Evolutionary conservation across 768 basidiomycete genomes (phyloP).

Genomic region (Crucibulum laeve): DNA sequence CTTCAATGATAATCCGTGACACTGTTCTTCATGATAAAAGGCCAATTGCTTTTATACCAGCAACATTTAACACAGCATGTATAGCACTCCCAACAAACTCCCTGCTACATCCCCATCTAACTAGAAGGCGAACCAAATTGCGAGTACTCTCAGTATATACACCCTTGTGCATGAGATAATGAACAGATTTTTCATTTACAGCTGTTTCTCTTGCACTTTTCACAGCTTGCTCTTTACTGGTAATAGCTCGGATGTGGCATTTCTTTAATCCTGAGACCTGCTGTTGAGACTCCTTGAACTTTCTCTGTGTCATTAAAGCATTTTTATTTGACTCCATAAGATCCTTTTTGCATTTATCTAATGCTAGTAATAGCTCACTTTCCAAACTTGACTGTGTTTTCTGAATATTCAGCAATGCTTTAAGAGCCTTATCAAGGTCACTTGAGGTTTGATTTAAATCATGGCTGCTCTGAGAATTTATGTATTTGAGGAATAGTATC

Average conservation of each 20-base stretch:
- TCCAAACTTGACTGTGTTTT: no score
- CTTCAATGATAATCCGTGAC: conserved; percentile 9
- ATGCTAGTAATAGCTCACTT: background rate
- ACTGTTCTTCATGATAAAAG: conserved; percentile 8
- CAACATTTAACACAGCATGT: conserved; percentile 5
- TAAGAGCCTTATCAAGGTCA: no score
- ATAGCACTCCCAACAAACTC: conserved; percentile 6
- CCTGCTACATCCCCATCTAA: conserved; percentile 7
- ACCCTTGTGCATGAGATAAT: conserved; percentile 5
- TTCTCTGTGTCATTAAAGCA: background rate
- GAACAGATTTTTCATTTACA: conserved; percentile 1
- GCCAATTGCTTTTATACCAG: conserved; percentile 7
- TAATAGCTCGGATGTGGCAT: background rate
- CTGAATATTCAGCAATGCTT: no score
- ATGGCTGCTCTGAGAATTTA: no score
- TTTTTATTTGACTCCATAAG: background rate
- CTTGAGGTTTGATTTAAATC: no score
- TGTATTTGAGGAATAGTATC: no score
- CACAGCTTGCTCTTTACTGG: conserved; percentile 20
- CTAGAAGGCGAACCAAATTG: conserved; percentile 2
- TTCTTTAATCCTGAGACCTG: background rate
- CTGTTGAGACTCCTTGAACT: background rate
- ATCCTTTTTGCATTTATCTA: background rate
- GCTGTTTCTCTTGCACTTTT: background rate
- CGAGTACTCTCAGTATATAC: conserved; percentile 5